phyloP scores from a whole-genome alignment of 148 eudicot species.

The Diospyros kaki region DNA sequence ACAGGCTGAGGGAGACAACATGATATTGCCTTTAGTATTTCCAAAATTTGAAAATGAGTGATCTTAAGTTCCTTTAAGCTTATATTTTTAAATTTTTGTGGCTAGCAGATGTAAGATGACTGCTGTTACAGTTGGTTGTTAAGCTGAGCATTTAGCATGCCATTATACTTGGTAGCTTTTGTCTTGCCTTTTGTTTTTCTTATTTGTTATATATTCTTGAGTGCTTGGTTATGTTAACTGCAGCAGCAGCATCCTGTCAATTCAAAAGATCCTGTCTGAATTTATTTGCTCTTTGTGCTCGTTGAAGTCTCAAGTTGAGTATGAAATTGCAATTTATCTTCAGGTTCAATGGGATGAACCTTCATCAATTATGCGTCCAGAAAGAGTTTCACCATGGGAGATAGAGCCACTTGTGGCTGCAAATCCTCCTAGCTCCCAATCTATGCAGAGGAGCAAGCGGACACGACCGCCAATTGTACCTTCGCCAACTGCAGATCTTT shows the following conservation, averaged over 20 bases:
- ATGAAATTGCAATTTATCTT: constrained; percentile 3
- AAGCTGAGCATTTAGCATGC: not conserved
- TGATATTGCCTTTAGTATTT: too few relatives aligned
- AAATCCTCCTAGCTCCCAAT: constrained; percentile 49
- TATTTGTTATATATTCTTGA: not conserved
- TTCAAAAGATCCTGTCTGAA: not conserved
- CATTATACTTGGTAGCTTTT: too few relatives aligned
- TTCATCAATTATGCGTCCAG: constrained; percentile 75
- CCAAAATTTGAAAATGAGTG: too few relatives aligned
- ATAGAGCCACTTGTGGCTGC: constrained; percentile 74
- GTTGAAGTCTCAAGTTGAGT: not conserved
- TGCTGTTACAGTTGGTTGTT: not conserved
- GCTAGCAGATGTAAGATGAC: not conserved
- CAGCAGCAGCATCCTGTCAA: not conserved
- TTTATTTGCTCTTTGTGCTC: not conserved
- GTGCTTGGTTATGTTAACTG: not conserved
- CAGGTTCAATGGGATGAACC: constrained; percentile 99
- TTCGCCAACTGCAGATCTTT: constrained; percentile 45
- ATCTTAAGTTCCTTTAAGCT: too few relatives aligned
- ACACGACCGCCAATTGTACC: constrained; percentile 55
- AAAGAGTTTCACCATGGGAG: constrained; percentile 93
- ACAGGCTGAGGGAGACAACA: too few relatives aligned
- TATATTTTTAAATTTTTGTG: too few relatives aligned
- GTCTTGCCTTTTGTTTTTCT: not conserved
- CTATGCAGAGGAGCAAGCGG: constrained; percentile 70